Conservation (phyloP, 2,329 filamentous ascomycete genomes). For the Aspergillus phoenicis region DNA sequence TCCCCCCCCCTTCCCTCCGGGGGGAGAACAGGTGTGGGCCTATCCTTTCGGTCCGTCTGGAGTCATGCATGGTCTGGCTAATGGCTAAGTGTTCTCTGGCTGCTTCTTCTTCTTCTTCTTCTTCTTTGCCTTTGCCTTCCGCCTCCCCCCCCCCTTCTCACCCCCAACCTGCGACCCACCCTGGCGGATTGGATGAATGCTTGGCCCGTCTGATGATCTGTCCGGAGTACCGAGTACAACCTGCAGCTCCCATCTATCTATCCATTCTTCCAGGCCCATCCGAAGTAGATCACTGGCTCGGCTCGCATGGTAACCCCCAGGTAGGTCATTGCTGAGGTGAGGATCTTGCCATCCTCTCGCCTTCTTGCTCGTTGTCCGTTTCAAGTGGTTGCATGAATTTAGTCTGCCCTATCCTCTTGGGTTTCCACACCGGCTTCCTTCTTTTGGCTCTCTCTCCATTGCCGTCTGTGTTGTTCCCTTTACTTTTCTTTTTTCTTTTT, state of each 20-base stretch:
- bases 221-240: neutral
- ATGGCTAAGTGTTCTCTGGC: no score
- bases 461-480: neutral
- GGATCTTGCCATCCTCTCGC: neutral
- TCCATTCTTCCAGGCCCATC: neutral
- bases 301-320: neutral
- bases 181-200: neutral
- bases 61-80: neutral
- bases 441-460: neutral
- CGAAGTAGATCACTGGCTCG: neutral
- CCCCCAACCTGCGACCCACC: neutral
- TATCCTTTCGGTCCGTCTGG: neutral
- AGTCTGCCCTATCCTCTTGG: neutral
- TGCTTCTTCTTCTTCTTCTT: no score
- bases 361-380: neutral
- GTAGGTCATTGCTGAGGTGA: neutral
- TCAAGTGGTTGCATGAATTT: neutral
- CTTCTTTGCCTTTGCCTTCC: no score
- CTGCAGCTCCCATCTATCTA: neutral
- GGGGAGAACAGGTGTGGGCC: neutral
- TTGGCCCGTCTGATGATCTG: slow-evolving; percentile 3
- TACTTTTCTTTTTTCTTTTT: neutral
- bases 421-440: neutral
- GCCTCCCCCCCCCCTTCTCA: no score
- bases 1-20: neutral